Conservation (phyloP, 352 stramenopile species). For the Globisporangium acanthophoron region DNA sequence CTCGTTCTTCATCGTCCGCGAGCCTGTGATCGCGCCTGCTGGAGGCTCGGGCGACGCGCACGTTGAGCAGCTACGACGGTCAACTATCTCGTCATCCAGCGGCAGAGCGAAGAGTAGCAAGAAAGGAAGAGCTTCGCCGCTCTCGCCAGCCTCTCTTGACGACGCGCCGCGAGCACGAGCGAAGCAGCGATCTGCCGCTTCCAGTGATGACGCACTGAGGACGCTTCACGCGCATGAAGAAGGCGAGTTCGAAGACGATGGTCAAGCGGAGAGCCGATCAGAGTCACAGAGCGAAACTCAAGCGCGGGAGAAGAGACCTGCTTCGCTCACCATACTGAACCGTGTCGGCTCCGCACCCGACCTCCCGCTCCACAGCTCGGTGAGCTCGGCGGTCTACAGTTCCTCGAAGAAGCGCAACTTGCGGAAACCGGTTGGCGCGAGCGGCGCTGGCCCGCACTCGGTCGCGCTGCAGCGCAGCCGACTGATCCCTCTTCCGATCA, state of each 20-base stretch:
- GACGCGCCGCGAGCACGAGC: not conserved
- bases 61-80: not conserved
- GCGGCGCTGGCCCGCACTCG: slow-evolving; percentile 32
- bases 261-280: not conserved
- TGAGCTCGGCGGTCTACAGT: slow-evolving; percentile 48
- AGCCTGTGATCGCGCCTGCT: slow-evolving; percentile 31
- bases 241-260: slow-evolving; percentile 1
- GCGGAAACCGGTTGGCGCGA: slow-evolving; percentile 11
- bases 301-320: not conserved
- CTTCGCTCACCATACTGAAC: slow-evolving; percentile 38
- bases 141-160: not conserved
- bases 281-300: not conserved
- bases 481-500: slow-evolving; percentile 49
- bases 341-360: slow-evolving; percentile 57
- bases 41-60: slow-evolving; percentile 8
- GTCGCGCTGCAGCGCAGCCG: slow-evolving; percentile 44
- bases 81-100: not conserved
- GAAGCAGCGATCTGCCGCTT: not conserved
- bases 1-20: slow-evolving; percentile 69
- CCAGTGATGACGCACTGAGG: not conserved
- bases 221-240: slow-evolving; percentile 11
- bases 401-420: slow-evolving; percentile 61
- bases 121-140: slow-evolving; percentile 1
- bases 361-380: slow-evolving; percentile 47
- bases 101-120: slow-evolving; percentile 3